Base-by-base conservation (phyloP, 2,329 filamentous ascomycete species). In the Magnaporthales sp. region DNA sequence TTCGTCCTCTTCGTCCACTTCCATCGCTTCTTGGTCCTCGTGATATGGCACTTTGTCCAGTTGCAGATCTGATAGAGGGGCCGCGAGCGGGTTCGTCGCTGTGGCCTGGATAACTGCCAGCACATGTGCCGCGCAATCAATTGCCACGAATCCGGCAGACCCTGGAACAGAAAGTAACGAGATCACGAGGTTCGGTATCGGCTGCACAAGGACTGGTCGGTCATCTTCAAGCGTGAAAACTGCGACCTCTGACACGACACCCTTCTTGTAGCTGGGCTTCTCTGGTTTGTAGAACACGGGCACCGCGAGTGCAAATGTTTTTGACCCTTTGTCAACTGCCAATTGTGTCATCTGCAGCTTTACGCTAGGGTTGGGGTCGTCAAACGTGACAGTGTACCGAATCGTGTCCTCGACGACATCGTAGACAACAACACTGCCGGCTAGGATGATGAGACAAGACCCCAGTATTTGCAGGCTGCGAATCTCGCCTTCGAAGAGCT, bases 341-440 rank as follows among this genome's bases (percentile, higher is more conserved):
- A 97, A 81, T 67, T 90, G 89, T 66, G 85, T 80, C 69, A 89
- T 78, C 62, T 84, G 76, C 68, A 78, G 75, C 64, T 76, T 75
- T 67, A 77, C 73, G 24, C 27, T n/a, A 46, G 13, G 74, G 74
- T n/a, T 71, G 10, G 75, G 73, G 64, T 80, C 76, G 54, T 77
- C 81, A 15, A 93, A 78, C 29, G 83, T 79, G 64, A 90, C 81
- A 63, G 86, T 86, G 73, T 90, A 92, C 46, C 86, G 84, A 62
- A 93, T 82, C 71, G 89, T 84, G 72, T 96, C 91, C 64, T 88
- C 83, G 8, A 98, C 91, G 11, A 96, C 84, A 75, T 99, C 91
- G 81, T 92, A 97, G 46, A 97, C 89, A 56, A 87, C 83, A 9
- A 97, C 82, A 30, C 87, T 84, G 60, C 89, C 83, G 0, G 92